phyloP scores from a whole-genome alignment of 2,329 filamentous ascomycete genomes.

The Plectosphaerella cucumerina region DNA sequence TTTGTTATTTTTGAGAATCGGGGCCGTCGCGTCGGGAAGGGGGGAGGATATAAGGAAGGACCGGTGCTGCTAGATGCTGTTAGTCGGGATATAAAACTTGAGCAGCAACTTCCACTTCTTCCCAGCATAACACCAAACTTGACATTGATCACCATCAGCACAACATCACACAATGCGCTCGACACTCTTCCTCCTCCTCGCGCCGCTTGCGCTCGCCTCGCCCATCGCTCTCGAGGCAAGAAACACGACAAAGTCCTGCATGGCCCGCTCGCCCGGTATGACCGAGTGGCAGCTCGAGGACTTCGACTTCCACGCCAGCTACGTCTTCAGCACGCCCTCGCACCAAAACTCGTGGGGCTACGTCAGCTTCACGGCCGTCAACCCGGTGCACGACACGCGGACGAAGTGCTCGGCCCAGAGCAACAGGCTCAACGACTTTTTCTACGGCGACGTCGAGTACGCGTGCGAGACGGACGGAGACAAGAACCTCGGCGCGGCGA shows the following conservation, averaged over 20 bases:
- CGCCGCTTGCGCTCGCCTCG: constrained; percentile 6
- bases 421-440: constrained; percentile 41
- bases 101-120: no score
- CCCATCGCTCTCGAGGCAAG: constrained; percentile 4
- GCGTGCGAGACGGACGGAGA: constrained; percentile 29
- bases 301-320: constrained; percentile 46
- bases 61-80: no score
- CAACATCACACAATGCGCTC: constrained; percentile 4
- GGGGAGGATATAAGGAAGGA: no score
- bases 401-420: constrained; percentile 36
- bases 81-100: no score
- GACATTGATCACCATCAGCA: background rate
- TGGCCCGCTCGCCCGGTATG: constrained; percentile 13
- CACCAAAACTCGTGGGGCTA: constrained; percentile 46
- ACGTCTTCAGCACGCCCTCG: constrained; percentile 44
- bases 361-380: constrained; percentile 45
- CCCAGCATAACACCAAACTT: background rate
- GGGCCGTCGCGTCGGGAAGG: no score
- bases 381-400: constrained; percentile 34
- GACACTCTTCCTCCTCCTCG: constrained; percentile 6
- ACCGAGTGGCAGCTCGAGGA: constrained; percentile 33
- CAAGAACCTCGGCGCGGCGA: constrained; percentile 22
- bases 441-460: constrained; percentile 43
- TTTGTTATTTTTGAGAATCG: no score
- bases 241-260: constrained; percentile 5